These are phyloP conservation scores for Epichloe gansuensis DNA, from an alignment of 2,329 filamentous ascomycete genomes.

Conservation along the genomic window DNA sequence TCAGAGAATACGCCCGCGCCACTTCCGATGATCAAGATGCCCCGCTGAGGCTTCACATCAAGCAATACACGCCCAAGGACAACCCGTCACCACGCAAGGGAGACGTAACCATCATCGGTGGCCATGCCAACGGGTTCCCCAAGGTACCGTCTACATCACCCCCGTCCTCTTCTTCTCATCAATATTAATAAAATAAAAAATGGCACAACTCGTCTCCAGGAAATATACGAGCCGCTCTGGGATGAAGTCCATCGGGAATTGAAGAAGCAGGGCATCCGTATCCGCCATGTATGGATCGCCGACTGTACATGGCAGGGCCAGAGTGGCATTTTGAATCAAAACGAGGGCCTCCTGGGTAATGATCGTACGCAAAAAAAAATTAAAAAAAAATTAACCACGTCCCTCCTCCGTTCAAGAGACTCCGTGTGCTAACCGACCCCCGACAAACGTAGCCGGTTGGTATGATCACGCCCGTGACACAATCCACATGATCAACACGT, in stretches of 20 bases:
- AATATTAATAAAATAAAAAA: no score
- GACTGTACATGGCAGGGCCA: conserved; percentile 78
- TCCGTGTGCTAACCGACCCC: no score
- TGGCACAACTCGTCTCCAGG: conserved; percentile 31
- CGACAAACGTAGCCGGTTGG: conserved; percentile 53
- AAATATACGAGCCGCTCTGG: conserved; percentile 87
- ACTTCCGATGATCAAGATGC: conserved; percentile 64
- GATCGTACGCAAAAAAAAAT: conserved; percentile 45
- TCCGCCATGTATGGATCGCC: conserved; percentile 79
- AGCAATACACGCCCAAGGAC: conserved; percentile 73
- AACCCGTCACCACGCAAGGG: conserved; percentile 56
- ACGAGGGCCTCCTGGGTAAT: conserved; percentile 50
- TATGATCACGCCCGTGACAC: conserved; percentile 76
- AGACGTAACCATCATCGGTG: conserved; percentile 73
- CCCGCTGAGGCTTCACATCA: conserved; percentile 59
- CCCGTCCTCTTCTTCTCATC: not conserved
- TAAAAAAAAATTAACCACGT: no score
- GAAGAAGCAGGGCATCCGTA: conserved; percentile 47
- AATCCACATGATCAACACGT: conserved; percentile 71
- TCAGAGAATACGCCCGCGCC: conserved; percentile 67
- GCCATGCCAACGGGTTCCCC: conserved; percentile 85
- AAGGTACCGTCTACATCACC: conserved; percentile 42
- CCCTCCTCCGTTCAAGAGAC: no score
- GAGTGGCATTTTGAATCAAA: conserved; percentile 66
- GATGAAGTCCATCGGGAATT: conserved; percentile 58